Evolutionary conservation across 2,329 filamentous ascomycete species (phyloP).

Genomic region (Plenodomus lindquistii): DNA sequence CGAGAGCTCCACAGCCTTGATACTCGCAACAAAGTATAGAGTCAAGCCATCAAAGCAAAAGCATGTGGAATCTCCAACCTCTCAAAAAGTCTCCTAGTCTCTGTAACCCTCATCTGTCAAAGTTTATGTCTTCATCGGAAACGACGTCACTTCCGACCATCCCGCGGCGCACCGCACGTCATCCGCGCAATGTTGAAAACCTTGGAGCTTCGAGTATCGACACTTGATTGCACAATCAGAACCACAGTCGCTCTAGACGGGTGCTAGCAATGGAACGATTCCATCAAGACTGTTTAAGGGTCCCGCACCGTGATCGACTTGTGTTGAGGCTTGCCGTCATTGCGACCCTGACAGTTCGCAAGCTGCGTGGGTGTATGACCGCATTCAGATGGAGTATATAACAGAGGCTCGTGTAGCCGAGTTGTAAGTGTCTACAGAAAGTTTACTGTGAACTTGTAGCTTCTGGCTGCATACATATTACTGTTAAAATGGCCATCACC

Average conservation of each 20-base stretch:
- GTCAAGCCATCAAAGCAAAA: too few relatives aligned
- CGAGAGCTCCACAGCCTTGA: too few relatives aligned
- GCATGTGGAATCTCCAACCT: not conserved
- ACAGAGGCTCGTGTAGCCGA: not conserved
- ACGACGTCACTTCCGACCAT: not conserved
- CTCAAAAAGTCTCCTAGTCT: not conserved
- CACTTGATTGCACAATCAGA: not conserved
- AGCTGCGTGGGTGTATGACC: not conserved
- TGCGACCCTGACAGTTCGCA: not conserved
- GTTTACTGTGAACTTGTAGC: not conserved
- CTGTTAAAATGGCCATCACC: constrained; percentile 12
- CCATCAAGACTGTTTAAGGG: not conserved
- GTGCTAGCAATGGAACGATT: not conserved
- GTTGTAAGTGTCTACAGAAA: not conserved
- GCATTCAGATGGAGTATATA: not conserved
- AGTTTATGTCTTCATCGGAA: too few relatives aligned
- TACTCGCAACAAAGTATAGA: too few relatives aligned
- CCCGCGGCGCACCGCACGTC: not conserved
- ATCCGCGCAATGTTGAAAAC: not conserved
- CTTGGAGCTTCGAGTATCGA: not conserved
- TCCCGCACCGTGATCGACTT: not conserved
- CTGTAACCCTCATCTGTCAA: too few relatives aligned
- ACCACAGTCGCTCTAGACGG: not conserved
- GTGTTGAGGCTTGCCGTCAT: not conserved
- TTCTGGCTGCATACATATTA: not conserved